Conservation (phyloP, 768 basidiomycete genomes). For the Mycena metata region DNA sequence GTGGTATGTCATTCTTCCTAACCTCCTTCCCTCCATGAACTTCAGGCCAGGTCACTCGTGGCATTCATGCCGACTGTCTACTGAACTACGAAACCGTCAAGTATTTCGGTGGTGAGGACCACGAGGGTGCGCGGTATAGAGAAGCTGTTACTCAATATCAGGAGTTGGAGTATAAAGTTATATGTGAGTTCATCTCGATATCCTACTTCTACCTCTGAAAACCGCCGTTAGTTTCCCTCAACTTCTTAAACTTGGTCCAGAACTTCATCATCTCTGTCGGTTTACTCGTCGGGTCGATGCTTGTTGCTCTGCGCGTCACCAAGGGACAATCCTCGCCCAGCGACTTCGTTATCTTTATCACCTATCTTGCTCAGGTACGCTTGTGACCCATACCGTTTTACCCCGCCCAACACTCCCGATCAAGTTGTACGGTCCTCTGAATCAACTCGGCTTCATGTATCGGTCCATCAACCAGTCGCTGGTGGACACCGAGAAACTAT, state of each 20-base stretch:
- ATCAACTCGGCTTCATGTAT: conserved; percentile 84
- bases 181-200: conserved; percentile 60
- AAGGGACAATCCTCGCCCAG: conserved; percentile 64
- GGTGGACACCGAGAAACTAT: conserved; percentile 87
- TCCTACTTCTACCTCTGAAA: conserved; percentile 10
- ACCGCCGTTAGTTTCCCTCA: conserved; percentile 67
- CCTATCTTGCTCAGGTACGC: conserved; percentile 81
- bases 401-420: neutral
- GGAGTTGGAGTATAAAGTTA: conserved; percentile 77
- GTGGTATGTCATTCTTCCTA: conserved; percentile 58
- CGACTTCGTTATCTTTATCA: conserved; percentile 85
- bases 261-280: conserved; percentile 83
- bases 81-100: conserved; percentile 90
- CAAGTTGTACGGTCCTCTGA: conserved; percentile 80
- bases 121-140: conserved; percentile 79
- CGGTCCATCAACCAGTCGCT: conserved; percentile 81
- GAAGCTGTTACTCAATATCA: conserved; percentile 84
- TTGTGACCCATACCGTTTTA: neutral
- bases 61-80: conserved; percentile 86
- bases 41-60: conserved; percentile 71
- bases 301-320: conserved; percentile 81
- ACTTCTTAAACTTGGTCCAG: conserved; percentile 82
- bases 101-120: conserved; percentile 89
- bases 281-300: conserved; percentile 83
- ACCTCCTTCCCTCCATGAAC: conserved; percentile 11